A percentile compares a stretch with the other conserved stretches of the same genome.
phyloP scores from a whole-genome alignment of 139 green algal genomes.

The Choricystis sp. region DNA sequence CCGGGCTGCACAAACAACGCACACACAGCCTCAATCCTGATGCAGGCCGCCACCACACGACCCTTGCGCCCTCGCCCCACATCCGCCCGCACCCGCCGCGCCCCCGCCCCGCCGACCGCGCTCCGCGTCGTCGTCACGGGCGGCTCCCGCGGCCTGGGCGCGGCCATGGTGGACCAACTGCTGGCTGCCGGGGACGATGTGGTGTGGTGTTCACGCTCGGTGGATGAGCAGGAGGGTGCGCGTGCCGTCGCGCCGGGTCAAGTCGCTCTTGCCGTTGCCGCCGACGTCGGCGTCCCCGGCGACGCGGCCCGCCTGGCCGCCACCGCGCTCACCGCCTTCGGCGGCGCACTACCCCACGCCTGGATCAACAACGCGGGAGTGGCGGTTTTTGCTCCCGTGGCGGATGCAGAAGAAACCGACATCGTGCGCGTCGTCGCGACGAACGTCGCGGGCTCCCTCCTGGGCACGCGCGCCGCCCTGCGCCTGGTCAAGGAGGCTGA shows the following conservation, averaged over 20 bases:
- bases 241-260: neutral
- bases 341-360: constrained; percentile 8
- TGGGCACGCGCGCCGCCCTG: constrained; percentile 75
- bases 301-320: neutral
- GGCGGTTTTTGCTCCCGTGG: constrained; percentile 61
- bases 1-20: no score
- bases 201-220: neutral
- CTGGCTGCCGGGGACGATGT: neutral
- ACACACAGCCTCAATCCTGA: no score
- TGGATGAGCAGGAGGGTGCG: no score
- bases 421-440: constrained; percentile 70
- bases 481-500: constrained; percentile 63
- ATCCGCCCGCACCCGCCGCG: no score
- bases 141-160: no score
- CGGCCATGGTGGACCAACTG: neutral
- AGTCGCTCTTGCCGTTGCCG: neutral
- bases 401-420: constrained; percentile 42
- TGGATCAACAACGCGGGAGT: constrained; percentile 64
- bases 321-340: neutral
- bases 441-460: constrained; percentile 82
- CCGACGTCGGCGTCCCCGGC: neutral
- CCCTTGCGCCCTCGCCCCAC: no score
- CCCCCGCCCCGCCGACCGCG: no score
- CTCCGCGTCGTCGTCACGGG: no score
- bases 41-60: no score